Base-by-base conservation (phyloP, 805 yeast species). In the Peterozyma toletana region DNA sequence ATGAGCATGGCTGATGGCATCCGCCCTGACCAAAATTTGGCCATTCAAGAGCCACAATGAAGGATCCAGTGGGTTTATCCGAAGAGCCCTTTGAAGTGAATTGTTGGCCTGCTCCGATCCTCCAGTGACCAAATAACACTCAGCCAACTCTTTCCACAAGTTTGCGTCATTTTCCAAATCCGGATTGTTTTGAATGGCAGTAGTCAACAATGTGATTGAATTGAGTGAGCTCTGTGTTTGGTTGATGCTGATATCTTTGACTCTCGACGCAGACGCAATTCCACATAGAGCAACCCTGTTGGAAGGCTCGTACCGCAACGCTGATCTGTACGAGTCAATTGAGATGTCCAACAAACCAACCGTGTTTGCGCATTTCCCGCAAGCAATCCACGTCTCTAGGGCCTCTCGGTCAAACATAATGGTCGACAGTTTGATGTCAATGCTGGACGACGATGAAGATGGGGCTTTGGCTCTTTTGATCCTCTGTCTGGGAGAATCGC, bases 81-180 rank as follows among this genome's bases (percentile, higher is more conserved):
- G 63, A 5, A 74, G 51, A 3, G 74, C 74, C 39, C 70, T 62
- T 43, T 67, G 70, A 15, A 73, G 62, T 2, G 74, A 62, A 40
- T 64, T 68, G 50, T 75, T 78, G 0, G 83, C 78, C 47, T 73
- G 77, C 36, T 75, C 79, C 38, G 62, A 64, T 45, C 73, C 65
- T 33, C 74, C 72, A 9, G 71, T 50, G 11, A 67, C 55, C 11
- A 73, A 52, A 50, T 78, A 77, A 43, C 79, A 71, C 46, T 74
- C 77, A 0, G 78, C 69, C 41, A 78, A 59, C 52, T 76, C 82
- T 40, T 64, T 68, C 65, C 75, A 71, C 4, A 78, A 50, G 5
- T 52, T 48, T 0, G 70, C 49, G 40, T 69, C 71, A 39, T 63
- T 63, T 30, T 64, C 55, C 17, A 77, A 54, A 1, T 58, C 58